Evolutionary conservation across 2,329 filamentous ascomycete species (phyloP), one percentile per base, ranked within the genome.

Genomic region (Corinectria fuckeliana): DNA sequence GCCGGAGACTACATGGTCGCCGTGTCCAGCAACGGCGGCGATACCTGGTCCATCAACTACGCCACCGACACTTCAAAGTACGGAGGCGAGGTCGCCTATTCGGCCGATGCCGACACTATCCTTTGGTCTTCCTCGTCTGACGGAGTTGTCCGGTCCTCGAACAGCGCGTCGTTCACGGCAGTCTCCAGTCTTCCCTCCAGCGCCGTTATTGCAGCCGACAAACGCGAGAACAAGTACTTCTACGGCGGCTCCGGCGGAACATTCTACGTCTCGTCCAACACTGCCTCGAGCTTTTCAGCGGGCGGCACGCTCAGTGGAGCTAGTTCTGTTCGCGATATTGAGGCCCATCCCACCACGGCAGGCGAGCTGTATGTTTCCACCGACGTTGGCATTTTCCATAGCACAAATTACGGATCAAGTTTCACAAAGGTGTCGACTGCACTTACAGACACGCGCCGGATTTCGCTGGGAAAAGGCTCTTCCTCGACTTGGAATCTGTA

Each of bases 321-420:
- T 3, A 77, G 73, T 2, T 70, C 75, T 16, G 75, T 89, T 56
- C 86, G 86, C 36, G 80, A 82, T 30, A 79, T 90, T 9, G 83
- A 82, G 14, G 79, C 78, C 1, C 80, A 88, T 61, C 86, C 87
- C 0, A 78, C 81, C 5, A 77, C 78, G 10, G 83, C 85, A 0
- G 88, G 89, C 11, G 84, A 87, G 47, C 80, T 91, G 47, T 85
- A 81, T 72, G 83, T 84, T 2, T 85, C 84, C 1, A 86, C 84
- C 0, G 77, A 85, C 52, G 73, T 67, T 0, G 85, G 85, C 5
- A 71, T 88, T 47, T 86, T 83, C 74, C 80, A 80, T 64, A 84
- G 81, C 9, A 81, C 78, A 5, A 71, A 87, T 69, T 84, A 75
- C 32, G 85, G 83, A 5, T 68, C 71, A 4, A 77, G 77, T 1